Base-by-base conservation (phyloP, 148 eudicot species). In the Chenopodium formosanum region DNA sequence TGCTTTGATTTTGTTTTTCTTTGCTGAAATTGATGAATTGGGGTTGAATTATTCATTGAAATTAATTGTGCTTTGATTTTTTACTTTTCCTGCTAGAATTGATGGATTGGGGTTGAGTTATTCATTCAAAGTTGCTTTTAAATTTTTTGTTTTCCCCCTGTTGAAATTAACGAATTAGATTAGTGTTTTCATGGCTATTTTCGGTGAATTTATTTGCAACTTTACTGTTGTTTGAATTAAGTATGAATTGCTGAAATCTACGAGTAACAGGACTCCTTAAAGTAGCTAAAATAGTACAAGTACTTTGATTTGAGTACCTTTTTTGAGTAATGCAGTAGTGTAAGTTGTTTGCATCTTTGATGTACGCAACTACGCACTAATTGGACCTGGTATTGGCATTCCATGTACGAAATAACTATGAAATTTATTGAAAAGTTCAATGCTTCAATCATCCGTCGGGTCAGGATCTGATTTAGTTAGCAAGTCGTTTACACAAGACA, bases 171-270 rank as follows among this genome's bases (percentile, higher is more conserved):
- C 27, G 31, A 80, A 37, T 58, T 37, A 60, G 66, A 52, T 22
- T 56, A 4, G 25, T 1, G 17, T 70, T 7, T 7, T 44, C 60
- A 7, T 56, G 19, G 66, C 46, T 50, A 6, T 2, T 31, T 50
- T 69, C 8, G 44, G 23, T 64, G 29, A 27, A 68, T 68, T 66
- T 7, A 2, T 47, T 82, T 60, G 53, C 44, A 37, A 37, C 44
- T 37, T 37, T 63, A 58, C 74, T 34, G 29, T 64, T 60, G 9
- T 27, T 74, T 47, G 72, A 46, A 46, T 56, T 32, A 44, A 17
- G 40, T 23, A 19, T 56, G 47, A 69, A 52, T 48, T 50, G 58
- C 56, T 81, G 63, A 74, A 68, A 46, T 75, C 19, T 29, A 75
- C 63, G 10, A 56, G 63, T 16, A 13, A 56, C 1, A 17, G 16